phyloP scores from a whole-genome alignment of 345 rosid genomes.

The Arabidopsis arenosa region DNA sequence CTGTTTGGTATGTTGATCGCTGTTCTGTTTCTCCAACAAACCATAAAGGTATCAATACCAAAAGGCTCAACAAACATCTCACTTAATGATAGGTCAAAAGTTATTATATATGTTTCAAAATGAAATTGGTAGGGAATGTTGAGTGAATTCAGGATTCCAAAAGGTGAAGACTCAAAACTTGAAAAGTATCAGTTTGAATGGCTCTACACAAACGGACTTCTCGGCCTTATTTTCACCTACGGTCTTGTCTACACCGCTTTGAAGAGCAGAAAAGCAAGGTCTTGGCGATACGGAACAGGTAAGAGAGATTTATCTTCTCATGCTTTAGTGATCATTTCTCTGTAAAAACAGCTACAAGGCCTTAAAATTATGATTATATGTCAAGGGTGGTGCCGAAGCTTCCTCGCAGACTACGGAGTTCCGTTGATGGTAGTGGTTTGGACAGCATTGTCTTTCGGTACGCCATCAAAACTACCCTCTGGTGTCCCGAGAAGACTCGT shows the following conservation, averaged over 20 bases:
- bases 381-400: constrained; percentile 62
- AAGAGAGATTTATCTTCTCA: constrained; percentile 23
- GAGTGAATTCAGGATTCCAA: constrained; percentile 59
- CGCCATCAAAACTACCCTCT: constrained; percentile 53
- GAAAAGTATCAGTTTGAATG: constrained; percentile 62
- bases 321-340: not conserved
- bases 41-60: constrained; percentile 59
- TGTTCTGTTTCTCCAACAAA: constrained; percentile 81
- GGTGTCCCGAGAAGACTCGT: constrained; percentile 75
- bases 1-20: constrained; percentile 81
- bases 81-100: not conserved
- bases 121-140: constrained; percentile 62
- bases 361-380: not conserved
- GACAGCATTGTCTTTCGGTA: constrained; percentile 62
- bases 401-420: constrained; percentile 82
- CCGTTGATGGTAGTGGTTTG: constrained; percentile 74
- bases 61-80: not conserved
- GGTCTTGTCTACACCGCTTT: constrained; percentile 65
- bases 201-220: constrained; percentile 71
- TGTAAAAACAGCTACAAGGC: not conserved
- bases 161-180: constrained; percentile 47
- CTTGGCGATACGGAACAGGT: constrained; percentile 77
- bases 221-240: constrained; percentile 64
- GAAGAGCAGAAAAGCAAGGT: constrained; percentile 71
- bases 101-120: not conserved